A percentile compares a stretch with the other conserved stretches of the same genome.
phyloP scores from a whole-genome alignment of 768 basidiomycete genomes.

The Lactarius pseudohatsudake region DNA sequence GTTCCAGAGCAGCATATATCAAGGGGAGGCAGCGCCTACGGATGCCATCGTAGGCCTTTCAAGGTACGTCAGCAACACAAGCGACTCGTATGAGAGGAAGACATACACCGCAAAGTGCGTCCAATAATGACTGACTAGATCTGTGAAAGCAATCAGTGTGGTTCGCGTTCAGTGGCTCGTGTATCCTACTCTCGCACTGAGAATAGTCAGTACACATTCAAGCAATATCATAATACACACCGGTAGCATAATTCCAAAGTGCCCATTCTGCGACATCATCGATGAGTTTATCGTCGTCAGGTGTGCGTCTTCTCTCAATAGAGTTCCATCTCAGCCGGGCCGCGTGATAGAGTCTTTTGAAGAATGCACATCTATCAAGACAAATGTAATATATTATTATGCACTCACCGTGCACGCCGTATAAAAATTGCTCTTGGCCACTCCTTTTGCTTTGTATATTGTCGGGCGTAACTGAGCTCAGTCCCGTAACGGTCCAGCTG shows the following conservation, averaged over 20 bases:
- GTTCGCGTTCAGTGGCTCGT: slow-evolving; percentile 7
- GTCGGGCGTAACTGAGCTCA: slow-evolving; percentile 67
- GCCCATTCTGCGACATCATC: slow-evolving; percentile 76
- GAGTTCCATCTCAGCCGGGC: slow-evolving; percentile 71
- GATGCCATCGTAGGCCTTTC: slow-evolving; percentile 66
- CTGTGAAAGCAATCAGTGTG: slow-evolving; percentile 30
- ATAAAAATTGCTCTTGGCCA: slow-evolving; percentile 77
- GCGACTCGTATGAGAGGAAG: neutral
- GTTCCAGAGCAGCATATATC: slow-evolving; percentile 56
- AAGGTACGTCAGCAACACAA: neutral
- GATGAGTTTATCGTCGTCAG: slow-evolving; percentile 60
- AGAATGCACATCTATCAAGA: neutral
- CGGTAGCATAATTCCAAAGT: slow-evolving; percentile 69
- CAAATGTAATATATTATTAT: neutral
- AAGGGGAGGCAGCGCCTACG: slow-evolving; percentile 59
- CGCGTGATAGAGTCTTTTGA: slow-evolving; percentile 58
- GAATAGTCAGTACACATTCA: slow-evolving; percentile 6
- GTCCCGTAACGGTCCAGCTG: slow-evolving; percentile 56
- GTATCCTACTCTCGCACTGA: slow-evolving; percentile 36
- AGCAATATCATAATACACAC: slow-evolving; percentile 31
- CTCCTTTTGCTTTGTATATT: slow-evolving; percentile 66
- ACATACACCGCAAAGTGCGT: slow-evolving; percentile 48
- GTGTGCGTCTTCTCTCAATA: slow-evolving; percentile 61
- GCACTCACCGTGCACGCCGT: slow-evolving; percentile 58
- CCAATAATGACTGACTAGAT: slow-evolving; percentile 42